Percentiles rank a stretch among this genome's conserved stretches.
These are phyloP conservation scores for Eucalyptus melliodora DNA, from an alignment of 345 rosid genomes.

Conservation along the genomic window DNA sequence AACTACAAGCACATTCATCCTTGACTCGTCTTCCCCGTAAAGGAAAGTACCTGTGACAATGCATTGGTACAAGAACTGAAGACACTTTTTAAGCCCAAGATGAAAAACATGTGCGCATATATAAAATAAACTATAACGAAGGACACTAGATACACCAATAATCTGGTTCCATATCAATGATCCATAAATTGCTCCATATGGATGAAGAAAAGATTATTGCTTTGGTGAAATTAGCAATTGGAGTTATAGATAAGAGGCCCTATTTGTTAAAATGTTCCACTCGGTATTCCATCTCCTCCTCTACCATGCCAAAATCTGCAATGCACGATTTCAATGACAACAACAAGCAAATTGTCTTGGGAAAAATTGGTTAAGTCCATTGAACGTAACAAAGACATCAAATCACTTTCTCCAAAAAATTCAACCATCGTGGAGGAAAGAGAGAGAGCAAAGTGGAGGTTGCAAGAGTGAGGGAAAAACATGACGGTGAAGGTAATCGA, in stretches of 20 bases:
- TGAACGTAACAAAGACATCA: not conserved
- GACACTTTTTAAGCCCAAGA: not conserved
- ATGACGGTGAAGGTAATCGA: rapidly evolving
- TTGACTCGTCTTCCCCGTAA: not conserved
- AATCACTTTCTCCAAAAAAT: not conserved
- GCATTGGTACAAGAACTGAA: not conserved
- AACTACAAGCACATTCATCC: not conserved
- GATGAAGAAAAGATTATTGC: not conserved
- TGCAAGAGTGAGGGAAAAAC: too few species aligned
- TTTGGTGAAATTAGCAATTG: not conserved
- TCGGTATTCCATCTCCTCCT: slow-evolving; percentile 84
- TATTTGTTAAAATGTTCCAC: slow-evolving; percentile 93
- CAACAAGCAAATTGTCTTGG: not conserved
- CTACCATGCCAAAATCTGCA: slow-evolving; percentile 77
- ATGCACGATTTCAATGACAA: not conserved
- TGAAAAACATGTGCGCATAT: not conserved
- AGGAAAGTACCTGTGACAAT: not conserved
- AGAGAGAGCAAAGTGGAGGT: rapidly evolving
- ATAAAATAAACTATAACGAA: not conserved
- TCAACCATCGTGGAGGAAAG: too few species aligned
- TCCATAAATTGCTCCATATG: not conserved
- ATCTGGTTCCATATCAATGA: not conserved
- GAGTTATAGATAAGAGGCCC: not conserved
- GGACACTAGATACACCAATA: not conserved
- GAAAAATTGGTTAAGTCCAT: not conserved